These are phyloP conservation scores for Saccharomycopsis hybrid DNA, from an alignment of 1,139 yeast species.

Conservation along the genomic window DNA sequence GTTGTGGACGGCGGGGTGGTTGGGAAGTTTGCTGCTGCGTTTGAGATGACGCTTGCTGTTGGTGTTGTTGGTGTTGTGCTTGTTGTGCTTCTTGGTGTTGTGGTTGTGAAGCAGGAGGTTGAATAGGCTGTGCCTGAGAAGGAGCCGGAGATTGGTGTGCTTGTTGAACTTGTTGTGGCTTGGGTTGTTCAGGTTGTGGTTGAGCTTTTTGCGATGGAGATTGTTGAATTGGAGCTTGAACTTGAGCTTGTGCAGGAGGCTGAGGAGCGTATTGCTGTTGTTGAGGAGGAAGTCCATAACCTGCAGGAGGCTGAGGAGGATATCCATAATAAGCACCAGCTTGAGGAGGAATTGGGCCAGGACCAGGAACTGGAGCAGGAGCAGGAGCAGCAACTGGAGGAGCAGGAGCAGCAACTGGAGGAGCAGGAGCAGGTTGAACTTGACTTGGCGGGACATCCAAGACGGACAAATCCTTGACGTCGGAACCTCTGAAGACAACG, in stretches of 20 bases:
- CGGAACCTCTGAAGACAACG: slow-evolving; percentile 87
- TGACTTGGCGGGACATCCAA: slow-evolving; percentile 60
- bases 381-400: slow-evolving; percentile 38
- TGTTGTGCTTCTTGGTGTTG: slow-evolving; percentile 11
- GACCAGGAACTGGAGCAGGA: slow-evolving; percentile 29
- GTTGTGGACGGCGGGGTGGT: neutral
- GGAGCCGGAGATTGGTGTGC: slow-evolving; percentile 10
- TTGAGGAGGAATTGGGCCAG: slow-evolving; percentile 37
- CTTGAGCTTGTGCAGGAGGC: slow-evolving; percentile 19
- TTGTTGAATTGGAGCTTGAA: slow-evolving; percentile 9
- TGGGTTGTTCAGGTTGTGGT: slow-evolving; percentile 7
- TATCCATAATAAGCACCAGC: neutral
- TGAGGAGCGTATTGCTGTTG: slow-evolving; percentile 30
- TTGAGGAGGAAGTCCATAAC: slow-evolving; percentile 22
- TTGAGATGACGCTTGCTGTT: slow-evolving; percentile 9
- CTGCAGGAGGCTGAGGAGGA: slow-evolving; percentile 26
- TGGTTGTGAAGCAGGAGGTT: slow-evolving; percentile 1
- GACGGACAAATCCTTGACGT: slow-evolving; percentile 84
- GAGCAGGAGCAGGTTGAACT: slow-evolving; percentile 37
- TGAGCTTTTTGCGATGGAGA: neutral
- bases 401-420: slow-evolving; percentile 39
- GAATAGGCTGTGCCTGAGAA: slow-evolving; percentile 9
- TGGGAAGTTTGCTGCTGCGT: slow-evolving; percentile 2
- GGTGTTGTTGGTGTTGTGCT: slow-evolving; percentile 7
- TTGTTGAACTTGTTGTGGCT: slow-evolving; percentile 6